These are phyloP conservation scores for Polygonum maritimum DNA, from an alignment of 148 eudicot genomes.

Conservation along the genomic window DNA sequence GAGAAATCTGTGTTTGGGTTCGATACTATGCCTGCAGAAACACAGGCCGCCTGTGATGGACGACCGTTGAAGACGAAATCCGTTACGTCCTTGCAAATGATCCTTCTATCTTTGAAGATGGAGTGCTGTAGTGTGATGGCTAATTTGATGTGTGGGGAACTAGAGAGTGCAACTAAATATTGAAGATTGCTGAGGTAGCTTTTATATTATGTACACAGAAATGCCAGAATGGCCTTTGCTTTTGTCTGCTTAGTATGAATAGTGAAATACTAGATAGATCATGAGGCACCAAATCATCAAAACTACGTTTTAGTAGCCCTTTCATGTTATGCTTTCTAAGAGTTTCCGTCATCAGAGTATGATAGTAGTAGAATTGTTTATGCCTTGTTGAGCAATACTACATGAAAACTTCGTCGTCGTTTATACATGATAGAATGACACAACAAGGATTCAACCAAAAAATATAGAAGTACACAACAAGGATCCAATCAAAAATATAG, in stretches of 20 bases:
- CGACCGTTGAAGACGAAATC: not conserved
- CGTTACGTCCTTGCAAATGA: not conserved
- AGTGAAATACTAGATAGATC: not conserved
- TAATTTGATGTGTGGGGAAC: not conserved
- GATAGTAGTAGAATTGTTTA: too few species aligned
- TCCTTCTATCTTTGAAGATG: not conserved
- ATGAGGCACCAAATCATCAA: not conserved
- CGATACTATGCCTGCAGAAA: not conserved
- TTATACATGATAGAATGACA: too few species aligned
- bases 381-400: not conserved
- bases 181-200: not conserved
- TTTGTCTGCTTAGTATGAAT: not conserved
- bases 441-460: too few species aligned
- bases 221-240: not conserved
- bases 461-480: too few species aligned
- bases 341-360: too few species aligned
- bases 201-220: not conserved
- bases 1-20: not conserved
- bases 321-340: too few species aligned
- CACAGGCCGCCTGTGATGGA: not conserved
- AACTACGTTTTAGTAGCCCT: too few species aligned
- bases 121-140: not conserved
- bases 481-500: too few species aligned
- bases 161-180: not conserved
- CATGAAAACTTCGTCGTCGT: too few species aligned